Conservation (phyloP, 306 rosid genomes). For the Medicago arabica region DNA sequence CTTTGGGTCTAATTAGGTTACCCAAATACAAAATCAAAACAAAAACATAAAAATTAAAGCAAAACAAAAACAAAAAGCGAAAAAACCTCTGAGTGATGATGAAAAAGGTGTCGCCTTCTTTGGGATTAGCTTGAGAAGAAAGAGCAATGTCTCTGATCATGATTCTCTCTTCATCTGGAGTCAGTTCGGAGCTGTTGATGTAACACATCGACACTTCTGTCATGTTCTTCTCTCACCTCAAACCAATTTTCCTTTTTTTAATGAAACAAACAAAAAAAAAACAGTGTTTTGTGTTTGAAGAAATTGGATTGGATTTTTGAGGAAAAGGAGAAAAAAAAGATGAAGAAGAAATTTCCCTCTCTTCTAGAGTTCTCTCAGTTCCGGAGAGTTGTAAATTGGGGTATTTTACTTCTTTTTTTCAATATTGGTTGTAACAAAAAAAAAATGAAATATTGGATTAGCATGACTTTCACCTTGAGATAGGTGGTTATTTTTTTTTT, state of each 20-base stretch:
- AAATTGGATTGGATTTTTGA: neutral
- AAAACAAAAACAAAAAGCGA: neutral
- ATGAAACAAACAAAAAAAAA: neutral
- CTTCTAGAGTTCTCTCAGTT: too few relatives aligned
- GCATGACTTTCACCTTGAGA: too few relatives aligned
- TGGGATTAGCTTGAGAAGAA: slow-evolving; percentile 75
- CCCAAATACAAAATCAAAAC: slow-evolving; percentile 24
- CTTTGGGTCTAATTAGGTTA: slow-evolving; percentile 30
- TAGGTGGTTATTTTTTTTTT: too few relatives aligned
- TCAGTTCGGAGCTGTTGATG: slow-evolving; percentile 61
- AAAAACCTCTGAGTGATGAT: slow-evolving; percentile 85
- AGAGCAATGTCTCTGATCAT: slow-evolving; percentile 90
- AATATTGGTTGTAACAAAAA: too few relatives aligned
- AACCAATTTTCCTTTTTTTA: neutral
- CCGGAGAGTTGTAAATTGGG: too few relatives aligned
- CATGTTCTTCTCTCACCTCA: slow-evolving; percentile 44
- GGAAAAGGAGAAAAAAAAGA: neutral
- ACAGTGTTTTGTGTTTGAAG: neutral
- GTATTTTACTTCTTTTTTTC: too few relatives aligned
- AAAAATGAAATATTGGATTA: too few relatives aligned
- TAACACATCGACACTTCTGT: slow-evolving; percentile 71
- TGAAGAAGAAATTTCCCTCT: too few relatives aligned
- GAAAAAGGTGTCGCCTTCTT: slow-evolving; percentile 87
- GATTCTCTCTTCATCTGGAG: slow-evolving; percentile 90
- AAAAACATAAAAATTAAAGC: neutral